A percentile compares a stretch with the other conserved stretches of the same genome.
Evolutionary conservation across 2,329 filamentous ascomycete genomes (phyloP).

Genomic region (Herpotrichia juniperi): DNA sequence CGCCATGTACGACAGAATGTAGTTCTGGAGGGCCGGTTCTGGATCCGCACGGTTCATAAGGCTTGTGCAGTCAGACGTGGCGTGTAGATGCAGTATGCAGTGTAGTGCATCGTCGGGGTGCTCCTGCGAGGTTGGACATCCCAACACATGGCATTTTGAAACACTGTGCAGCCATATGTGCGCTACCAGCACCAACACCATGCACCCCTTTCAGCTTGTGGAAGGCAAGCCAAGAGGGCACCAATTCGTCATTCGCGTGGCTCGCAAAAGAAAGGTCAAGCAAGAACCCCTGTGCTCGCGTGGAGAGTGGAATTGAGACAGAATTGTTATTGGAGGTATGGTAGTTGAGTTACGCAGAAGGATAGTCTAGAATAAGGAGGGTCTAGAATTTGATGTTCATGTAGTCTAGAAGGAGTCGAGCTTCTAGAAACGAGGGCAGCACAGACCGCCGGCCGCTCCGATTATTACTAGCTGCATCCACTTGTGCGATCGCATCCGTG

Average conservation of each 20-base stretch:
- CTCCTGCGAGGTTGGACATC: background rate
- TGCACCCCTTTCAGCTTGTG: background rate
- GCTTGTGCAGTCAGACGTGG: background rate
- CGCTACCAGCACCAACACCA: background rate
- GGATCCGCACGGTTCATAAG: background rate
- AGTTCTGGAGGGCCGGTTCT: slow-evolving; percentile 1
- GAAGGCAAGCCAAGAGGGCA: background rate
- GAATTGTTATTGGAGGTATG: background rate
- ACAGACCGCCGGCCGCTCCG: background rate
- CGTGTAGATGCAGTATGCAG: background rate
- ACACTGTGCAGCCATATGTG: no score
- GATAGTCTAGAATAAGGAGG: background rate
- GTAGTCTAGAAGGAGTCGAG: slow-evolving; percentile 7
- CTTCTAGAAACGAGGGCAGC: slow-evolving; percentile 5
- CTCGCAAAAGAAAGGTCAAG: slow-evolving; percentile 1
- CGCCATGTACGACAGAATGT: background rate
- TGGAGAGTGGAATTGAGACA: background rate
- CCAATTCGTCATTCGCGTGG: background rate
- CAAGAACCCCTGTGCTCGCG: background rate
- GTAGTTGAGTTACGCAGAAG: background rate
- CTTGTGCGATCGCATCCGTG: background rate
- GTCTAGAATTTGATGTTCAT: slow-evolving; percentile 8
- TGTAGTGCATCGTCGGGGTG: background rate
- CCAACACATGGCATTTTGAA: background rate
- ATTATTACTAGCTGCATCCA: background rate